phyloP scores from a whole-genome alignment of 495 filamentous ascomycete species.

The Podospora appendiculata region DNA sequence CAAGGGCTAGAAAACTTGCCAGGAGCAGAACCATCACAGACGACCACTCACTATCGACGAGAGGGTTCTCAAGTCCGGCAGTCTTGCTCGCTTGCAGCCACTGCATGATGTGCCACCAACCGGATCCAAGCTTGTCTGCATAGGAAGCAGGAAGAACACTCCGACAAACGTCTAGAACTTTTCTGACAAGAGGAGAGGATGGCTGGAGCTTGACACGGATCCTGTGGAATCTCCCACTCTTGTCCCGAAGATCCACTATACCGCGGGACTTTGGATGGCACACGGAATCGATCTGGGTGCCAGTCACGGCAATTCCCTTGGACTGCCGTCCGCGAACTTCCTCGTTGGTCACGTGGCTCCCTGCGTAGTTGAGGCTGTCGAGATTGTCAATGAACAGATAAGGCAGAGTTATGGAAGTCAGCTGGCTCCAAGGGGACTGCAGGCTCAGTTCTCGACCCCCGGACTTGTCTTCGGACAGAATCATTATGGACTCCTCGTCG shows the following conservation, averaged over 20 bases:
- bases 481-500: constrained; percentile 57
- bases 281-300: constrained; percentile 31
- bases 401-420: constrained; percentile 47
- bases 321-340: constrained; percentile 2
- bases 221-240: constrained; percentile 52
- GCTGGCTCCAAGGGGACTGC: constrained; percentile 67
- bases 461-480: constrained; percentile 56
- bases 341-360: constrained; percentile 16
- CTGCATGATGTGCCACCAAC: constrained; percentile 70
- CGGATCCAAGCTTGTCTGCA: constrained; percentile 57
- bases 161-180: constrained; percentile 51
- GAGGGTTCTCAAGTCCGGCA: constrained; percentile 10
- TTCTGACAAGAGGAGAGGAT: constrained; percentile 49
- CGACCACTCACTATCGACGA: constrained; percentile 67
- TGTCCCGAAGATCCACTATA: constrained; percentile 57
- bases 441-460: constrained; percentile 58
- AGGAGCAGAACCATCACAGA: constrained; percentile 67
- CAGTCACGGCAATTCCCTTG: constrained; percentile 12
- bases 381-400: constrained; percentile 31
- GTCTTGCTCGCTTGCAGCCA: constrained; percentile 51
- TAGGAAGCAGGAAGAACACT: constrained; percentile 52
- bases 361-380: constrained; percentile 30
- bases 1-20: constrained; percentile 35
- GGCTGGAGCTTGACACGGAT: constrained; percentile 61
- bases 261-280: constrained; percentile 44